Conservation (phyloP, 78 protist genomes). For the Emiliania huxleyi region DNA sequence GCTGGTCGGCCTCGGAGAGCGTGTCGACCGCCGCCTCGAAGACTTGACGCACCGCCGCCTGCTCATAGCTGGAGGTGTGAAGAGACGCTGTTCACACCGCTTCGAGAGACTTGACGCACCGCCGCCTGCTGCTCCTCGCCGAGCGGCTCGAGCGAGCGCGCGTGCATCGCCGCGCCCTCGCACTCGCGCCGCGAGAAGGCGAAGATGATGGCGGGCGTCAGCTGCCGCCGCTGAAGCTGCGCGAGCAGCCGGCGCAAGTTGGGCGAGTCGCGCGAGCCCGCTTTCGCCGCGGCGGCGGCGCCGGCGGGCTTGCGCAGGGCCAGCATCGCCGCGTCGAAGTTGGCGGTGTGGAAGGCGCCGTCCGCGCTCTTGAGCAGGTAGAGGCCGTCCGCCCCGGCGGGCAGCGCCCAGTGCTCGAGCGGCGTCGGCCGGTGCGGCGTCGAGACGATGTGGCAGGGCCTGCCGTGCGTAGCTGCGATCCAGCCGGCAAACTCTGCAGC, state of each 20-base stretch:
- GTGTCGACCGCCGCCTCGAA: background rate
- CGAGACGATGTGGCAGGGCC: slow-evolving; percentile 76
- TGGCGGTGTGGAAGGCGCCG: background rate
- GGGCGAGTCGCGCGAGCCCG: background rate
- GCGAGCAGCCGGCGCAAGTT: background rate
- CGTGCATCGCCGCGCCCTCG: slow-evolving; percentile 46
- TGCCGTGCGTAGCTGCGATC: slow-evolving; percentile 53
- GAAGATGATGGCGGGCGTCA: slow-evolving; percentile 71
- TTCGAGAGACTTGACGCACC: background rate
- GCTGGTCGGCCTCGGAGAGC: background rate
- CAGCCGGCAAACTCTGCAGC: slow-evolving; percentile 83
- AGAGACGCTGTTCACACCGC: no score
- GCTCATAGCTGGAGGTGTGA: no score
- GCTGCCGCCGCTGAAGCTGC: background rate
- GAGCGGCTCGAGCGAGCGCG: slow-evolving; percentile 37
- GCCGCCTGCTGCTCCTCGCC: background rate
- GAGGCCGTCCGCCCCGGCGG: slow-evolving; percentile 39
- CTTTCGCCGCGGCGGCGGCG: background rate
- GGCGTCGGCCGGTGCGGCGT: slow-evolving; percentile 95
- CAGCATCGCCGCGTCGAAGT: background rate
- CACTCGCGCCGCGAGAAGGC: slow-evolving; percentile 61
- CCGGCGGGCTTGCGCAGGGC: background rate
- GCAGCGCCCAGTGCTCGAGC: slow-evolving; percentile 74
- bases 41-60: background rate
- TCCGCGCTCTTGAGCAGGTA: background rate